Percentiles rank a stretch among this genome's conserved stretches.
Evolutionary conservation across 352 stramenopile species (phyloP).

Genomic region (Phytophthora hybrid): DNA sequence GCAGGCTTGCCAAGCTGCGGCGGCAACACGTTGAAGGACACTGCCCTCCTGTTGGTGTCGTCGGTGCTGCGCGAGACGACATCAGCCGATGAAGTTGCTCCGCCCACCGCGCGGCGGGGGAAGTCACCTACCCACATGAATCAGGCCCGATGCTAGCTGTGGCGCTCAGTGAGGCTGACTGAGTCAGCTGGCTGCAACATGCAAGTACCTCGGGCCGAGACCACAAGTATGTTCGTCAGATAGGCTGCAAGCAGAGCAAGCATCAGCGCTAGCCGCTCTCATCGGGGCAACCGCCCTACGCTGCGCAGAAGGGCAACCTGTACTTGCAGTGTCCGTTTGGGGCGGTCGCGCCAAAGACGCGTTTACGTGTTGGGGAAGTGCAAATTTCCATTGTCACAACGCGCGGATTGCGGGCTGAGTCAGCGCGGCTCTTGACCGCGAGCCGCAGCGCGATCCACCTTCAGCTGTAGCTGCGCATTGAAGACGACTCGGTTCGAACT

Average conservation of each 20-base stretch:
- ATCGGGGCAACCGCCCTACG: neutral
- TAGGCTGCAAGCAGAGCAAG: neutral
- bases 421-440: slow-evolving; percentile 8
- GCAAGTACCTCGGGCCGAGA: neutral
- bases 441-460: neutral
- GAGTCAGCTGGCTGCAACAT: slow-evolving; percentile 24
- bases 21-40: neutral
- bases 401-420: slow-evolving; percentile 25
- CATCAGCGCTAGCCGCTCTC: neutral
- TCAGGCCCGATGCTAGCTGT: slow-evolving; percentile 23
- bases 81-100: too few species aligned
- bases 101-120: too few species aligned
- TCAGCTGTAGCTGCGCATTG: slow-evolving; percentile 4
- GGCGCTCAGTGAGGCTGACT: slow-evolving; percentile 6
- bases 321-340: neutral
- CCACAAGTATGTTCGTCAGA: neutral
- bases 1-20: neutral
- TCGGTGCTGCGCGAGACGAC: neutral
- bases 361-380: neutral
- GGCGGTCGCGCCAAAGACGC: neutral
- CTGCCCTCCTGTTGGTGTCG: neutral
- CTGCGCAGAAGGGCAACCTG: neutral
- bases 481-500: slow-evolving; percentile 13
- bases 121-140: slow-evolving; percentile 26
- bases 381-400: slow-evolving; percentile 33